Evolutionary conservation across 1,284 basidiomycete species (phyloP).

Genomic region (Tilletia horrida): DNA sequence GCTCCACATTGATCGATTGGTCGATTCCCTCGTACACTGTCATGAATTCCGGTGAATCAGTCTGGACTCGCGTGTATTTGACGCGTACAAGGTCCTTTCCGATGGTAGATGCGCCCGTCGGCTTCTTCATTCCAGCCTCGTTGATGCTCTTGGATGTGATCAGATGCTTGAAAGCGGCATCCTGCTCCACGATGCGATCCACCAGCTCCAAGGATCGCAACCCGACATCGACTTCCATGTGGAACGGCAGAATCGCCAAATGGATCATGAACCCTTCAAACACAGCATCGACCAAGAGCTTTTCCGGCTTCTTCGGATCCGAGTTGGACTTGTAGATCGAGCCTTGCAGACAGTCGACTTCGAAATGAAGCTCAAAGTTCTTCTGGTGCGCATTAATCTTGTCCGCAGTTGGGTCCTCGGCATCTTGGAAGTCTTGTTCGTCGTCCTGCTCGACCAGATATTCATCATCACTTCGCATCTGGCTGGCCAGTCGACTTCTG

Average conservation of each 20-base stretch:
- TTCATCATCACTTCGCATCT: constrained; percentile 44
- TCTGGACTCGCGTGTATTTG: constrained; percentile 75
- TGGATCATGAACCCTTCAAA: constrained; percentile 69
- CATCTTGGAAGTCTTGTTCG: constrained; percentile 45
- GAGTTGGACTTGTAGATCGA: constrained; percentile 70
- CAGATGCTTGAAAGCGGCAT: constrained; percentile 62
- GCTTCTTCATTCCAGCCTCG: constrained; percentile 31
- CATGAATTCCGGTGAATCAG: constrained; percentile 80
- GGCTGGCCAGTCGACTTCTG: constrained; percentile 39
- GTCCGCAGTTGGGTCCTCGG: constrained; percentile 46
- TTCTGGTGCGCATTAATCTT: constrained; percentile 69
- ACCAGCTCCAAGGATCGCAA: constrained; percentile 65
- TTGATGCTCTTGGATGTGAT: constrained; percentile 67
- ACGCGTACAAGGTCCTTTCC: constrained; percentile 67
- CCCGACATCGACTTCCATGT: constrained; percentile 82
- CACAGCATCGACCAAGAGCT: constrained; percentile 72
- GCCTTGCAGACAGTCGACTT: constrained; percentile 81
- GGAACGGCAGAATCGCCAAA: constrained; percentile 55
- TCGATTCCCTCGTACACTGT: constrained; percentile 81
- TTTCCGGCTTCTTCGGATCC: constrained; percentile 64
- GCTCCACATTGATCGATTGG: constrained; percentile 78
- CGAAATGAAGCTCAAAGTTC: constrained; percentile 81
- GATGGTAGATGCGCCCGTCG: constrained; percentile 17
- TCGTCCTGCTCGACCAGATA: constrained; percentile 44
- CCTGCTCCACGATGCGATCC: constrained; percentile 66